Evolutionary conservation across 1,284 basidiomycete species (phyloP), one percentile per base, ranked within the genome.

Genomic region (Apiotrichum veenhuisii): DNA sequence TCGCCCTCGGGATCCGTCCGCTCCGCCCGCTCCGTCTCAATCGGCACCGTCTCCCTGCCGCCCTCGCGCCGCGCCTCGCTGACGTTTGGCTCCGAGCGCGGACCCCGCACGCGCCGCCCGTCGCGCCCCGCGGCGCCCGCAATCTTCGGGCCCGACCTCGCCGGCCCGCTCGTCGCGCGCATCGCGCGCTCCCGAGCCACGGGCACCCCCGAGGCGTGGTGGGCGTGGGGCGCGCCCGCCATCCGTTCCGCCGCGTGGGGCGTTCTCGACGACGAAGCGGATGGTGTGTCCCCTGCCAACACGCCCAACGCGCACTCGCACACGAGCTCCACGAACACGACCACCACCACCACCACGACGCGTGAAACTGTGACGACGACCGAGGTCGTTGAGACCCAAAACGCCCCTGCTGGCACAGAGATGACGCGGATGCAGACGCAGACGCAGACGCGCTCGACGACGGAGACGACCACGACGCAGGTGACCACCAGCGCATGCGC

Each of bases 171-270:
- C 11, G 38, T 27, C 18, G 38, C 38, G 3, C 49, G 49, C 18
- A 40, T 50, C 37, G 49, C 38, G 26, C 49, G 37, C 37, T 38
- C 36, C 25, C 9, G 18, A 10, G 37, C 49, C 2, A 37, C 49
- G 0, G 49, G 49, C 38, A 30, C 37, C 4, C 49, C 38, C 11
- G 49, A 50, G 23, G 49, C 49, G 12, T 41, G 49, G 49, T 50
- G 49, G 49, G 34, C 46, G 2, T 48, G 46, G 46, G 46, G 49
- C 25, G 49, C 49, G 22, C 38, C n/a, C n/a, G 49, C 49, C 22
- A 40, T 50, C 38, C 49, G 49, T 12, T 25, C 49, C 9, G 49
- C 49, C 2, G 37, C 38, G 2, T 50, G 49, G 49, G 25, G 11
- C 5, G 49, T 50, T 1, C 38, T 50, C n/a, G 49, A 50, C n/a